These are phyloP conservation scores for Capsicum baccatum DNA, from an alignment of 257 asterid species.

Conservation along the genomic window DNA sequence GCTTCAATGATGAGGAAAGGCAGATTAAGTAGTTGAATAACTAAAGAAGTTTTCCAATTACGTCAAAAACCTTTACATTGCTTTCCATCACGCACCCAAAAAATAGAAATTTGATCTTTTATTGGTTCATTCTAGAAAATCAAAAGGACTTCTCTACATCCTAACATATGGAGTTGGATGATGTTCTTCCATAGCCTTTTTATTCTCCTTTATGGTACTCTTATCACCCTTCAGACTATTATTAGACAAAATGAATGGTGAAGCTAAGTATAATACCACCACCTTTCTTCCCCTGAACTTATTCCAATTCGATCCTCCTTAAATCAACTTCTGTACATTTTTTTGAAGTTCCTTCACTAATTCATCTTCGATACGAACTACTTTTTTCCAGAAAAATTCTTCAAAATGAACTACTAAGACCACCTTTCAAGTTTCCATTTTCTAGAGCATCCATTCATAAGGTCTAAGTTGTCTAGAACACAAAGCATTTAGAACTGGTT, in stretches of 20 bases:
- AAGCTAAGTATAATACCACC: background rate
- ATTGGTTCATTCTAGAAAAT: background rate
- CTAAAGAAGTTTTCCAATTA: background rate
- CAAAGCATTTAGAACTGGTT: background rate
- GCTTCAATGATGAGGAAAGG: background rate
- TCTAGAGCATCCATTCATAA: background rate
- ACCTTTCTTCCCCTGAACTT: background rate
- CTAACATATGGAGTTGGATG: background rate
- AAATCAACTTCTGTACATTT: background rate
- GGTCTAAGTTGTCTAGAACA: conserved; percentile 12
- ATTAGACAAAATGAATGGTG: background rate
- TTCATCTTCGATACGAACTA: background rate
- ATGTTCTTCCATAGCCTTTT: background rate
- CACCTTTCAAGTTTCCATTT: background rate
- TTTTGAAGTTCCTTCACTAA: background rate
- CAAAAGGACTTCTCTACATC: conserved; percentile 15
- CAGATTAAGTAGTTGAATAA: background rate
- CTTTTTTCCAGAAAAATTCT: background rate
- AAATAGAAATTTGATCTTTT: background rate
- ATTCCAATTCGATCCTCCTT: background rate
- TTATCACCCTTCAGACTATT: conserved; percentile 8
- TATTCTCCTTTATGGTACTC: background rate
- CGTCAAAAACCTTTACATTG: background rate
- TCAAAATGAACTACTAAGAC: background rate
- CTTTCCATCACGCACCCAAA: background rate